phyloP scores from a whole-genome alignment of 352 stramenopile genomes.

The Peronospora farinosa region DNA sequence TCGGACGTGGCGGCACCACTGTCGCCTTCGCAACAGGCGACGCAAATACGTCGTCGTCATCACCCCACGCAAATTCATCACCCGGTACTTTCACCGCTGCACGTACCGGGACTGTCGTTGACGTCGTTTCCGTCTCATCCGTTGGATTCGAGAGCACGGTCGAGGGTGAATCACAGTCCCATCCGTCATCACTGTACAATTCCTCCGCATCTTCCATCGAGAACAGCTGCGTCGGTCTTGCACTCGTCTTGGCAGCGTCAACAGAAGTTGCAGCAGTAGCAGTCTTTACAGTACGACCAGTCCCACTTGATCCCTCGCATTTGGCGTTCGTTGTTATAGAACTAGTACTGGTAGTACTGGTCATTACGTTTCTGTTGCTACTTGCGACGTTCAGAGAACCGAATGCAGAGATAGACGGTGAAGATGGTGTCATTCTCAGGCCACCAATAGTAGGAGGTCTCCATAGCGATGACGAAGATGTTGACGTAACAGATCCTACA shows the following conservation, averaged over 20 bases:
- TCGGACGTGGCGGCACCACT: slow-evolving; percentile 1
- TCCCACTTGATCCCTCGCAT: not conserved
- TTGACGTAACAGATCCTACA: not conserved
- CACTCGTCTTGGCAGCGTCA: slow-evolving; percentile 4
- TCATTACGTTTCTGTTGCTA: slow-evolving; percentile 8
- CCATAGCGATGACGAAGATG: slow-evolving; percentile 18
- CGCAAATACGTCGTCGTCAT: slow-evolving; percentile 31
- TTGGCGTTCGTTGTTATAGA: slow-evolving; percentile 4
- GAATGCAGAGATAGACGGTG: slow-evolving; percentile 2
- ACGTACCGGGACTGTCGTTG: slow-evolving; percentile 1
- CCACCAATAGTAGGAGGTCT: slow-evolving; percentile 23
- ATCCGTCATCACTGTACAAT: slow-evolving; percentile 63
- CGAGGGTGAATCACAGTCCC: slow-evolving; percentile 65
- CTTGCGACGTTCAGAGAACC: slow-evolving; percentile 15
- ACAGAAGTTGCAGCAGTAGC: not conserved
- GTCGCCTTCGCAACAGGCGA: slow-evolving; percentile 14
- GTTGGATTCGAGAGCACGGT: slow-evolving; percentile 47
- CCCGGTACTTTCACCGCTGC: slow-evolving; percentile 8
- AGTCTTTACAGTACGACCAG: not conserved
- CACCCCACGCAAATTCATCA: slow-evolving; percentile 45
- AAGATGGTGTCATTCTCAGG: slow-evolving; percentile 6
- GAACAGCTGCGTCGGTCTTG: slow-evolving; percentile 44
- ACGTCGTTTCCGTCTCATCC: slow-evolving; percentile 20
- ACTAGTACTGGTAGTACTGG: slow-evolving; percentile 4
- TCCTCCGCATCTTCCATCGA: slow-evolving; percentile 71